Conservation (phyloP, 179 eudicot genomes). For the Nepenthes alata region DNA sequence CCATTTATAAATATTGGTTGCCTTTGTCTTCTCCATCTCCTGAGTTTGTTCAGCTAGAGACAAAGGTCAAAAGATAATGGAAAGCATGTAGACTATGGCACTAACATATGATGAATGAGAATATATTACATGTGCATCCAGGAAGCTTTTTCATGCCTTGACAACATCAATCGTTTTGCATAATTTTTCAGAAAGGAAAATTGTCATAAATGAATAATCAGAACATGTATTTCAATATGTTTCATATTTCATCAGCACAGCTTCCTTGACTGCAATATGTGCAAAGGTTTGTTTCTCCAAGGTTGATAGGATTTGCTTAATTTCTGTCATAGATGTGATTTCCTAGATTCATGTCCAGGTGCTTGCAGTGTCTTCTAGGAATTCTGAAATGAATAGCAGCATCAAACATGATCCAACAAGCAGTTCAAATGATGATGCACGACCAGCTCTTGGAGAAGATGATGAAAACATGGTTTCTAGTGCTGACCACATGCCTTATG, state of each 20-base stretch:
- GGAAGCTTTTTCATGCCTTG: no score
- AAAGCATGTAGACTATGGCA: no score
- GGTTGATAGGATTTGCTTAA: no score
- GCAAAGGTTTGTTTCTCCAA: no score
- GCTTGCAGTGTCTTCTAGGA: constrained; percentile 66
- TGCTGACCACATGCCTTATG: constrained; percentile 26
- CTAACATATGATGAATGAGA: no score
- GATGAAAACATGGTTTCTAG: constrained; percentile 87
- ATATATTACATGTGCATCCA: no score
- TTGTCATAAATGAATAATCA: background rate
- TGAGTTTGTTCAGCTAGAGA: no score
- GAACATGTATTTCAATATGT: background rate
- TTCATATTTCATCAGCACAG: no score
- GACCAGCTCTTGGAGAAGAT: constrained; percentile 54
- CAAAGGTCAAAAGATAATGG: no score
- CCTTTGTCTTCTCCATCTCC: no score
- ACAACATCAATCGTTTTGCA: background rate
- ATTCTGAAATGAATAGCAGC: constrained; percentile 23
- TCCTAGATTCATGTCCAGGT: background rate
- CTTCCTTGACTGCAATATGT: no score
- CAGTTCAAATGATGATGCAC: constrained; percentile 36
- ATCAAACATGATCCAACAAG: constrained; percentile 28
- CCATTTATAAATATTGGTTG: no score
- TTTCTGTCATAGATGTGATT: background rate
- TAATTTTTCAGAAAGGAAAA: background rate